A percentile compares a stretch with the other conserved stretches of the same genome.
Conservation (phyloP, 106 monocot genomes). For the Dendrobium huoshanense region DNA sequence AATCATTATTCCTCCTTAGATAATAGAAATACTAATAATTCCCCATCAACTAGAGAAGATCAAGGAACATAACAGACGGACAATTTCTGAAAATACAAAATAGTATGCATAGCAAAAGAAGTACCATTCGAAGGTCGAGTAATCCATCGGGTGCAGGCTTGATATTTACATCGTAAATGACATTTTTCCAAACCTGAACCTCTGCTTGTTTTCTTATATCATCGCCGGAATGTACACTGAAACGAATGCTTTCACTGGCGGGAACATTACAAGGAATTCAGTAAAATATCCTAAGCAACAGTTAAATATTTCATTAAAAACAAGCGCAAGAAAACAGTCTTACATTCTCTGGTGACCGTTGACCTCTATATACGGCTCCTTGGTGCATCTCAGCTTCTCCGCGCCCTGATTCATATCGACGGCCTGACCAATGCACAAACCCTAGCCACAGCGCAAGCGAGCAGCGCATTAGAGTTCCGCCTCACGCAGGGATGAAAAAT, state of each 20-base stretch:
- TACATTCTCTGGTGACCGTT: slow-evolving; percentile 65
- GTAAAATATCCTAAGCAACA: neutral
- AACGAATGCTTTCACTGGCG: slow-evolving; percentile 58
- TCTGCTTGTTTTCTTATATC: slow-evolving; percentile 67
- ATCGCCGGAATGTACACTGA: slow-evolving; percentile 60
- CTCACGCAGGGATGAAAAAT: neutral
- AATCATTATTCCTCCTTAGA: too few relatives aligned
- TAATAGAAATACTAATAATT: neutral
- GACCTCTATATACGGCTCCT: slow-evolving; percentile 74
- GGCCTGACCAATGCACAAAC: neutral
- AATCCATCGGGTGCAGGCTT: slow-evolving; percentile 47
- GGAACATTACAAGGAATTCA: slow-evolving; percentile 5
- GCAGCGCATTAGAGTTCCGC: neutral
- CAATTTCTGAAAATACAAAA: neutral
- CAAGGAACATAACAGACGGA: neutral
- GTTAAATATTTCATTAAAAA: neutral
- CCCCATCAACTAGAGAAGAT: neutral
- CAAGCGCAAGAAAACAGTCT: neutral
- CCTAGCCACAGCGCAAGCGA: neutral
- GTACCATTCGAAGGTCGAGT: slow-evolving; percentile 74
- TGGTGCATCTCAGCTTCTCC: slow-evolving; percentile 68
- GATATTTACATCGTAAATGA: slow-evolving; percentile 27
- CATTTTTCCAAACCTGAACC: slow-evolving; percentile 77
- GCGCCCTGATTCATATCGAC: neutral
- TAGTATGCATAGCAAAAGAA: neutral